Base-by-base conservation (phyloP, 2,329 filamentous ascomycete genomes). In the Xylariaceae sp. region DNA sequence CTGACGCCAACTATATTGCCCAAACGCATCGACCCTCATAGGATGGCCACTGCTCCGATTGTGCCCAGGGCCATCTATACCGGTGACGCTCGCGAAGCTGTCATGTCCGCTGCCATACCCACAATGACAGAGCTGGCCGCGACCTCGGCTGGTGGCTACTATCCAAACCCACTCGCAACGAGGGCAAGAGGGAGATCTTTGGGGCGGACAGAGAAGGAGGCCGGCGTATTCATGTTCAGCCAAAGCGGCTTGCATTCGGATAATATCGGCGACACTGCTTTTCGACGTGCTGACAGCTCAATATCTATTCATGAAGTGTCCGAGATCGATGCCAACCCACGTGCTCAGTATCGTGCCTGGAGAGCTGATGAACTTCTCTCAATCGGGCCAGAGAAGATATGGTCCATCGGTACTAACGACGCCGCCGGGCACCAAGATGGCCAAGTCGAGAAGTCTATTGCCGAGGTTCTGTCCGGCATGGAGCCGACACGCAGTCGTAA, bases 401-500 rank as follows among this genome's bases (percentile, higher is more conserved):
- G 81, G 82, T 85, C 81, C 17, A 84, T 85, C 62, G 80, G 78
- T 4, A 73, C 76, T 18, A 74, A 70, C 9, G 73, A 77, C 45
- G 65, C 73, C 39, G 65, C 71, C 22, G 74, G 76, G 47, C 71
- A 72, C 40, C 64, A 71, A 51, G 75, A 80, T 53, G 81, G 81
- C 0, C 72, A 81, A 56, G 82, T 85, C 6, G 82, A 85, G 57
- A 80, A 83, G 62, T 83, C 81, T n/a, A 79, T 85, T 44, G 74
- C 79, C 6, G 80, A 84, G 54, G 79, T 78, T 27, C 72, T 85
- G 61, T 75, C 79, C 15, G 81, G 81, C 2, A 70, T 78, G n/a
- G 82, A 85, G 58, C 80, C 74, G 39, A 83, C 78, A 41, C 78
- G 83, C 46, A 88, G 82, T 60, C 78, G 83, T 57, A 86, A 86